Base-by-base conservation (phyloP, 371 early-diverging fungal species). In the Actinomucor elegans region DNA sequence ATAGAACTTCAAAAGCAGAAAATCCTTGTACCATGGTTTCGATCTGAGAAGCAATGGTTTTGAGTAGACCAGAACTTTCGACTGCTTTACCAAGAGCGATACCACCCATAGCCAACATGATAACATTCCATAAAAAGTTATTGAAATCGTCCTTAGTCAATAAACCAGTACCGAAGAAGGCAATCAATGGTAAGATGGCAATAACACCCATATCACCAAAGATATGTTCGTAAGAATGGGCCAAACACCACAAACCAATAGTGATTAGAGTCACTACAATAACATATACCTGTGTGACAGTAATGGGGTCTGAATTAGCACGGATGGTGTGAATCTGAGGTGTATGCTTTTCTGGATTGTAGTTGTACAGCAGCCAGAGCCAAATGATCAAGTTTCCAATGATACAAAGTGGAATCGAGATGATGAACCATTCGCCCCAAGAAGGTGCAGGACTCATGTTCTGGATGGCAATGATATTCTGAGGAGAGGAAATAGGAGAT, bases 41-140 rank as follows among this genome's bases (percentile, higher is more conserved):
- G 12, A 97, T 84, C 14, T 62, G 67, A 27, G 24, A 40, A 10
- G 56, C 56, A 48, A 56, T 56, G 6, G 56, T 56, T 24, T 45
- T 32, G 7, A 56, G 46, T 14, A 73, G 53, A 3, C 92, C 90
- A 4, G 85, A 81, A 11, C 81, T 82, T 26, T 89, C 84, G 14
- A 90, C 90, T 0, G 89, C 87, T 52, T 87, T 87, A 40, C 92
- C 92, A 18, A 92, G 79, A 0, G 86, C 81, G 52, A 86, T 88
- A 40, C 92, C 92, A 18, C 91, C 92, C 90, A 89, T 90, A 1
- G 92, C 92, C 24, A 92, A 71, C 73, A 89, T 83, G 47, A 90
- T 86, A 11, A 92, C 91, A 52, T 79, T 82, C 85, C 83, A 85
- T 51, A 81, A 60, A 53, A 84, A 81, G 64, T 71, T 79, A 60